Evolutionary conservation across 345 rosid species (phyloP).

Genomic region (Citrus sp.): DNA sequence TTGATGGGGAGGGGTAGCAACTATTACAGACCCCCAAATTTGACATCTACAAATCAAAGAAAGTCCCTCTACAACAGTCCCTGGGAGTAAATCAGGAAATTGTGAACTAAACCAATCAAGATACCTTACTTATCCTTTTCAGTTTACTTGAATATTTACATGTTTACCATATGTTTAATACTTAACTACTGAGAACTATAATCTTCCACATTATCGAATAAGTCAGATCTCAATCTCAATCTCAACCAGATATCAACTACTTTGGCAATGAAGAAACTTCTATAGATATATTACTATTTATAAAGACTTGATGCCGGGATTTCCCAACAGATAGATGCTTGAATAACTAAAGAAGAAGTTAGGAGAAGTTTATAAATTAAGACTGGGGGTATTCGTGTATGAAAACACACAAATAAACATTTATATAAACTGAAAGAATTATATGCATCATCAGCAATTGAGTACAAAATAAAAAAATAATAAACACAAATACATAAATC

Average conservation of each 20-base stretch:
- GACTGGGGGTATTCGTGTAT: no score
- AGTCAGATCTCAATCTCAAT: neutral
- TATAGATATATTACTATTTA: neutral
- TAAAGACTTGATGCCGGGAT: neutral
- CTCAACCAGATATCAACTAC: neutral
- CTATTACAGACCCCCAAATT: neutral
- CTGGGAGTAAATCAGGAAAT: neutral
- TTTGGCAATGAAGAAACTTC: neutral
- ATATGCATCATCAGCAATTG: neutral
- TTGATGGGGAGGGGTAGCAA: neutral
- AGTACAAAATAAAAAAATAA: neutral
- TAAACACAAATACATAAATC: neutral
- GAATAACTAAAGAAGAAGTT: neutral
- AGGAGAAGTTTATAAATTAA: no score
- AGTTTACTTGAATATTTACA: neutral
- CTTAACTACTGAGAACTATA: neutral
- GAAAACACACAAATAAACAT: neutral
- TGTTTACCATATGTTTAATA: neutral
- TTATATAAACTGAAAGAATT: neutral
- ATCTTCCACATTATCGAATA: neutral
- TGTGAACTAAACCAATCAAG: neutral
- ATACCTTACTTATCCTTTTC: neutral
- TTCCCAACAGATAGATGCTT: neutral
- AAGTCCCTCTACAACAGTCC: neutral
- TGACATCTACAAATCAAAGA: neutral